phyloP scores from a whole-genome alignment of 1,284 basidiomycete species.

The Ceratobasidium sp. region DNA sequence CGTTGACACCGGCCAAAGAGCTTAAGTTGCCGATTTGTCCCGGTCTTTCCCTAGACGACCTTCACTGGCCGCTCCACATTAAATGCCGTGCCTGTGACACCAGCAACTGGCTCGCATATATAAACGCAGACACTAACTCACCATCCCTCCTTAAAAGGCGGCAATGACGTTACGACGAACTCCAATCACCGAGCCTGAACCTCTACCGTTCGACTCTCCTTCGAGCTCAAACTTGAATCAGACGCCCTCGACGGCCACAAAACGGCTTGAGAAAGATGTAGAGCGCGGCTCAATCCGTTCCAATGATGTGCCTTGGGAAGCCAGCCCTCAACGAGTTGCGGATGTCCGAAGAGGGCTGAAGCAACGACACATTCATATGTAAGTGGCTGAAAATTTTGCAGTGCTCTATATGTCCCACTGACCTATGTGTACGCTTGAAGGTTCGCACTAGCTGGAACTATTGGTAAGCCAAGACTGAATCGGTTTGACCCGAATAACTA shows the following conservation, averaged over 20 bases:
- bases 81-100: constrained; percentile 8
- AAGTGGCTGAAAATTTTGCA: neutral
- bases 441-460: constrained; percentile 38
- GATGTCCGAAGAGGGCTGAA: constrained; percentile 35
- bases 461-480: constrained; percentile 2
- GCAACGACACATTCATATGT: constrained; percentile 40
- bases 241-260: constrained; percentile 2
- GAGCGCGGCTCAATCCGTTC: constrained; percentile 29
- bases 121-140: neutral
- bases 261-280: constrained; percentile 27
- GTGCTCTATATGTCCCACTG: neutral
- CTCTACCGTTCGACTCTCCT: neutral
- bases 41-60: neutral
- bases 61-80: neutral
- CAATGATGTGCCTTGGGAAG: constrained; percentile 38
- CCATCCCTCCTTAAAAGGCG: neutral
- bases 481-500: neutral
- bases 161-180: constrained; percentile 3
- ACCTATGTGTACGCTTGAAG: neutral
- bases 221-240: constrained; percentile 2
- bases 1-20: neutral
- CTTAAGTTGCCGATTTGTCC: neutral
- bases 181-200: neutral
- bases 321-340: constrained; percentile 17
- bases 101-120: neutral